These are phyloP conservation scores for Mayamaea pseudoterrestris DNA, from an alignment of 108 stramenopile species.

Conservation along the genomic window DNA sequence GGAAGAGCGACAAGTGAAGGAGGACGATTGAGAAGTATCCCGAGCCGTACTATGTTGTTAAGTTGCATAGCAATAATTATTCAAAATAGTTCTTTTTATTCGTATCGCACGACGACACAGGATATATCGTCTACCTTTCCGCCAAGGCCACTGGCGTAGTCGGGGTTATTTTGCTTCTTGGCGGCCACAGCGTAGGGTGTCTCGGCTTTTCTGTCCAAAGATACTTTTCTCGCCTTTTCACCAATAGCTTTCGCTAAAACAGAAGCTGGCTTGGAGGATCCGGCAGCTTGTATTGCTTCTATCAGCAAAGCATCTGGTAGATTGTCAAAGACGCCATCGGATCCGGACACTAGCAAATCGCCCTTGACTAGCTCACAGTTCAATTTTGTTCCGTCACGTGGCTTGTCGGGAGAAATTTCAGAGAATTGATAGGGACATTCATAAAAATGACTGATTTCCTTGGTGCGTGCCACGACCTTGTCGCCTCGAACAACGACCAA, in stretches of 20 bases:
- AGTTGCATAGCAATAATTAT: too few species aligned
- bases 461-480: slow-evolving; percentile 45
- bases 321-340: slow-evolving; percentile 87
- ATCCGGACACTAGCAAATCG: slow-evolving; percentile 63
- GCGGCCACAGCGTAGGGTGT: slow-evolving; percentile 74
- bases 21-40: neutral
- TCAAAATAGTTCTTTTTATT: too few species aligned
- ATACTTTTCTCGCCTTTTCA: slow-evolving; percentile 49
- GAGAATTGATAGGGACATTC: slow-evolving; percentile 84
- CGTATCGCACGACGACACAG: slow-evolving; percentile 65
- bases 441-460: slow-evolving; percentile 75
- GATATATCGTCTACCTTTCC: slow-evolving; percentile 82
- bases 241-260: slow-evolving; percentile 50
- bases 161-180: slow-evolving; percentile 40
- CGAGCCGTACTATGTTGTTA: too few species aligned
- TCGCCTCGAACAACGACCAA: slow-evolving; percentile 60
- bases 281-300: slow-evolving; percentile 6
- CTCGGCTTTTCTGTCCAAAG: slow-evolving; percentile 38
- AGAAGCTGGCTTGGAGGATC: slow-evolving; percentile 14
- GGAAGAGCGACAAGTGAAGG: slow-evolving; percentile 20
- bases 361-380: slow-evolving; percentile 54
- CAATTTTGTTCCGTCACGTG: slow-evolving; percentile 63
- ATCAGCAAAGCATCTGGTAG: slow-evolving; percentile 42
- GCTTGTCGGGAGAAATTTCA: slow-evolving; percentile 65
- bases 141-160: slow-evolving; percentile 55